Base-by-base conservation (phyloP, 768 basidiomycete species). In the Strobilomyces dryophilus region DNA sequence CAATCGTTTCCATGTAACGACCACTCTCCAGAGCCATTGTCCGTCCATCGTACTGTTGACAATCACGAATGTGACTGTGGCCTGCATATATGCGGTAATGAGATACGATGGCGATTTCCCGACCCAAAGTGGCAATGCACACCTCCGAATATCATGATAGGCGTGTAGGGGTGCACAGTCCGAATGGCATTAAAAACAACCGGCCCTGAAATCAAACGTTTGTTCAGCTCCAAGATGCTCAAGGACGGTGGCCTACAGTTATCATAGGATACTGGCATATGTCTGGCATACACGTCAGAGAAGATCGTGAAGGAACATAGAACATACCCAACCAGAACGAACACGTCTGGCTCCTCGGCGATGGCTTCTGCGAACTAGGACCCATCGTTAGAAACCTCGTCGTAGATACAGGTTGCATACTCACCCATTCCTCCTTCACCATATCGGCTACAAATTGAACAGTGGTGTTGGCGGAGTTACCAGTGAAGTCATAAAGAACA, bases 1-100 rank as follows among this genome's bases (percentile, higher is more conserved):
- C 92, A 49, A 95, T 74, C 9, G 93, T 97, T 71, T 97, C 94
- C 86, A 95, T 89, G 65, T 95, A 95, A 21, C 91, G 76, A n/a
- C 94, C 89, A 57, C 89, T 87, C 62, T 92, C 89, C 54, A 94
- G 64, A 2, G 85, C 60, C 55, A 66, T 64, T 21, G 59, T 29
- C 29, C 59, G 60, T 36, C 54, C 54, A 43, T 66, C 56, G 11
- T 61, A 66, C 18, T 66, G 64, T 10, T 61, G 64, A 45, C 63
- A 64, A 32, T 66, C 64, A n/a, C 63, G 63, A 31, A 66, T 61
- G 31, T 66, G 64, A 49, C 1, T 76, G 58, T 92, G 90, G 5
- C 87, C 85, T 74, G 54, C 31, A 54, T 10, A 45, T 11, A 36
- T 15, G 24, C 21, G 9, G n/a, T 18, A 46, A 46, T 45, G 24